Percentiles rank a stretch among this genome's conserved stretches.
Evolutionary conservation across 2,329 filamentous ascomycete species (phyloP).

Genomic region (Diaporthe aspalathi): DNA sequence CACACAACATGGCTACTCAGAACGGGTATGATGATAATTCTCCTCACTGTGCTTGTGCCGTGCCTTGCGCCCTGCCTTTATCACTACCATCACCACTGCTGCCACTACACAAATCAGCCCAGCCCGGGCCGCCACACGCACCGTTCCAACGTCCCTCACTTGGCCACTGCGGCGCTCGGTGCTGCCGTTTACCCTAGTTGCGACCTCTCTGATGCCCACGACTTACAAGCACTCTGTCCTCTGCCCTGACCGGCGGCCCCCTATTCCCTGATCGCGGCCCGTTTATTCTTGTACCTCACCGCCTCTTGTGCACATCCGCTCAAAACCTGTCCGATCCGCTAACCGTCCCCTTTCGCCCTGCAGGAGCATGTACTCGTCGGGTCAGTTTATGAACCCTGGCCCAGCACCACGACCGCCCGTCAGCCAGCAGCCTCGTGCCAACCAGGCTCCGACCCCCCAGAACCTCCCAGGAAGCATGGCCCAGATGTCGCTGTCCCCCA

Average conservation of each 20-base stretch:
- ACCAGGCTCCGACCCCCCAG: constrained; percentile 75
- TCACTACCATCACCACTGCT: too few species aligned
- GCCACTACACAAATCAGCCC: too few species aligned
- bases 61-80: constrained; percentile 25
- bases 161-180: background rate
- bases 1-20: constrained; percentile 49
- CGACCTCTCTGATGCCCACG: background rate
- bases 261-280: constrained; percentile 23
- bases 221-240: constrained; percentile 8
- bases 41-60: too few species aligned
- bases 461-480: constrained; percentile 83
- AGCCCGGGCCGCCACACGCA: constrained; percentile 2
- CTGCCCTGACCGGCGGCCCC: constrained; percentile 15
- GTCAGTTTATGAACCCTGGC: constrained; percentile 94
- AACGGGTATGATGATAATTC: constrained; percentile 47
- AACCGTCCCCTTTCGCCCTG: constrained; percentile 23
- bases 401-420: constrained; percentile 88
- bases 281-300: constrained; percentile 3
- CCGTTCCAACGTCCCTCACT: constrained; percentile 7
- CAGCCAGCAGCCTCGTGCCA: constrained; percentile 72
- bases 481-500: constrained; percentile 79
- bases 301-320: constrained; percentile 7
- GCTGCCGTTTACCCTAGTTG: constrained; percentile 23
- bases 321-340: constrained; percentile 31
- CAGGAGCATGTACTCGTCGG: constrained; percentile 66